Evolutionary conservation across 2,329 filamentous ascomycete genomes (phyloP), one percentile per base, ranked within the genome.

Genomic region (Colletotrichum camelliae): DNA sequence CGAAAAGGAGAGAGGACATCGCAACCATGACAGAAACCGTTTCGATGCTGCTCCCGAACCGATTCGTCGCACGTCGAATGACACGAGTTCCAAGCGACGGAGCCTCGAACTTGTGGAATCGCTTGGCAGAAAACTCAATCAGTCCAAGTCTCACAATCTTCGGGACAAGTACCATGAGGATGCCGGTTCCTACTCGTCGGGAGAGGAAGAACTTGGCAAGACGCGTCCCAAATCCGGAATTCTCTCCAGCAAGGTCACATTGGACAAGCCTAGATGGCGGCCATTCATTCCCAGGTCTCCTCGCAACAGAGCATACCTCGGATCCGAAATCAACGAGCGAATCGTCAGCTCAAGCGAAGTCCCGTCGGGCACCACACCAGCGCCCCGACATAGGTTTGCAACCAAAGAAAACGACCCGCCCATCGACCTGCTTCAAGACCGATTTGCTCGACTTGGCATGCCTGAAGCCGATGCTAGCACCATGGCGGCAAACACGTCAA

Each of bases 401-500:
- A 64, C 31, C 43, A 76, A 66, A 21, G 79, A 79, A 21, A 80
- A 77, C n/a, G 82, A 84, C 8, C 80, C 84, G 2, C 82, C 80
- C 21, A 85, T 89, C 58, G 89, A 90, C 75, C 82, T 89, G 4
- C 74, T 90, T 8, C 83, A 86, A 62, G 84, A 87, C 75, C 85
- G 83, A 13, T 90, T 88, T 77, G 86, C 85, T 10, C 85, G 85
- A 10, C 82, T 90, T 1, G 88, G 87, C 8, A 85, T 82, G 1
- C 82, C 85, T 6, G 83, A 86, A 8, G 67, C 77, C 27, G 82
- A 84, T 69, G 77, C 70, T 43, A 82, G 82, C 57, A 77, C 79
- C 35, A 80, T 85, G 67, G 77, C 83, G 33, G 84, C 81, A 27
- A 87, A 87, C 67, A 81, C 84, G 7, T 85, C 87, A 6, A 87